phyloP scores from a whole-genome alignment of 257 asterid genomes.

The Solanum stenotomum region DNA sequence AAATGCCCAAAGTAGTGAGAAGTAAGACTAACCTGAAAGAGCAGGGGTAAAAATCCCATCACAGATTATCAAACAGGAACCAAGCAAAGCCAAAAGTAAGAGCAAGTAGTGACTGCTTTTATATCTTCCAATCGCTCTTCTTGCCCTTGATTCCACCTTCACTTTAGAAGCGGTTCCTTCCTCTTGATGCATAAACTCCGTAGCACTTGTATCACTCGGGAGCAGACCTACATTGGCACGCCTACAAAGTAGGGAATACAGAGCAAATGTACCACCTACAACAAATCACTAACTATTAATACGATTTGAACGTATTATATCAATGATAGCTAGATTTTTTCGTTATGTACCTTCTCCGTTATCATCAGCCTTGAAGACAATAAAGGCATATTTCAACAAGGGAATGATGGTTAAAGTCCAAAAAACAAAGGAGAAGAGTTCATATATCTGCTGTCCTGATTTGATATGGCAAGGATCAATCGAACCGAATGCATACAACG shows the following conservation, averaged over 20 bases:
- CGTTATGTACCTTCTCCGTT: slow-evolving; percentile 77
- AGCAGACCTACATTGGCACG: slow-evolving; percentile 76
- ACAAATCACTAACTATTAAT: not conserved
- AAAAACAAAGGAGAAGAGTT: slow-evolving; percentile 77
- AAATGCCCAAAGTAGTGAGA: not conserved
- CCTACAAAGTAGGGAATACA: slow-evolving; percentile 79
- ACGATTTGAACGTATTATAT: not conserved
- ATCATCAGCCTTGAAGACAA: slow-evolving; percentile 74
- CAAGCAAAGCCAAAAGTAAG: slow-evolving; percentile 67
- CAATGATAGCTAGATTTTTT: not conserved
- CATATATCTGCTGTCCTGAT: slow-evolving; percentile 52
- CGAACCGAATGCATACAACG: slow-evolving; percentile 76
- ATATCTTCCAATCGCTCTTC: slow-evolving; percentile 56
- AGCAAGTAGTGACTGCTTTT: slow-evolving; percentile 63
- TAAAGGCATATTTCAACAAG: slow-evolving; percentile 65
- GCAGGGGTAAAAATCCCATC: slow-evolving; percentile 95
- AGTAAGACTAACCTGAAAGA: slow-evolving; percentile 54
- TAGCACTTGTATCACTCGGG: slow-evolving; percentile 48
- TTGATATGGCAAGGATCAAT: slow-evolving; percentile 34
- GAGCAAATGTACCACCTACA: slow-evolving; percentile 94
- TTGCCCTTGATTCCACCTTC: slow-evolving; percentile 54
- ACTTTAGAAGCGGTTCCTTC: slow-evolving; percentile 28
- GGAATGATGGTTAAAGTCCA: slow-evolving; percentile 83
- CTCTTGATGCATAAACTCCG: slow-evolving; percentile 37
- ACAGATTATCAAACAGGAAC: slow-evolving; percentile 82